Conservation (phyloP, 768 basidiomycete species). For the Leccinum subgranulosum region DNA sequence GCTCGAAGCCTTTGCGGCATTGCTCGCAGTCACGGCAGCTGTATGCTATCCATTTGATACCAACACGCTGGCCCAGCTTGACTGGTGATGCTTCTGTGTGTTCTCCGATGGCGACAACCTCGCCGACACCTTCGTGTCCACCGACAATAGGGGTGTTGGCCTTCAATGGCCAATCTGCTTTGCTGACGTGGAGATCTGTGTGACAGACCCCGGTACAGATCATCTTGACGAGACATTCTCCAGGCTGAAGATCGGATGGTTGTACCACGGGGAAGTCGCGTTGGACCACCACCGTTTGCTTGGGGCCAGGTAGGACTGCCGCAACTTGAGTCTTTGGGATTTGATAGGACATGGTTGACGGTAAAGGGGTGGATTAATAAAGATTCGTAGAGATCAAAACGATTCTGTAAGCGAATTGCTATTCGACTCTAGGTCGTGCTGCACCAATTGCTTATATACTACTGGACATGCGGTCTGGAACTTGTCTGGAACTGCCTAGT, state of each 20-base stretch:
- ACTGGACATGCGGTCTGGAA: background rate
- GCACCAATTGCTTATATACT: too few species aligned
- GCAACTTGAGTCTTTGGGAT: constrained; percentile 44
- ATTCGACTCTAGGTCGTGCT: too few species aligned
- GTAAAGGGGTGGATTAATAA: background rate
- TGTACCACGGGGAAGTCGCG: constrained; percentile 54
- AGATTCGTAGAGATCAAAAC: background rate
- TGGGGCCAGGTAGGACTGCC: constrained; percentile 34
- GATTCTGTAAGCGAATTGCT: background rate
- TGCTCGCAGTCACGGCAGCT: constrained; percentile 74
- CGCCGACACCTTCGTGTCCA: constrained; percentile 84
- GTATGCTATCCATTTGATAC: constrained; percentile 79
- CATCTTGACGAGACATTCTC: constrained; percentile 75
- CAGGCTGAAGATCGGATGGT: constrained; percentile 54
- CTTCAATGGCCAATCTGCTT: constrained; percentile 79
- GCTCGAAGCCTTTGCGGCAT: constrained; percentile 74
- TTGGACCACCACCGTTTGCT: constrained; percentile 31
- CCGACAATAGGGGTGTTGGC: constrained; percentile 67
- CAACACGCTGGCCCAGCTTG: constrained; percentile 76
- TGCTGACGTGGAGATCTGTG: constrained; percentile 74
- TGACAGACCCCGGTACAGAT: constrained; percentile 83
- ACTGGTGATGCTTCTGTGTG: constrained; percentile 58
- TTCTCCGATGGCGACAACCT: constrained; percentile 74
- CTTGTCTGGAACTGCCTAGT: too few species aligned
- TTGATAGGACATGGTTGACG: constrained; percentile 1